phyloP scores from a whole-genome alignment of 2,329 filamentous ascomycete genomes.

The Exophiala oligosperma region DNA sequence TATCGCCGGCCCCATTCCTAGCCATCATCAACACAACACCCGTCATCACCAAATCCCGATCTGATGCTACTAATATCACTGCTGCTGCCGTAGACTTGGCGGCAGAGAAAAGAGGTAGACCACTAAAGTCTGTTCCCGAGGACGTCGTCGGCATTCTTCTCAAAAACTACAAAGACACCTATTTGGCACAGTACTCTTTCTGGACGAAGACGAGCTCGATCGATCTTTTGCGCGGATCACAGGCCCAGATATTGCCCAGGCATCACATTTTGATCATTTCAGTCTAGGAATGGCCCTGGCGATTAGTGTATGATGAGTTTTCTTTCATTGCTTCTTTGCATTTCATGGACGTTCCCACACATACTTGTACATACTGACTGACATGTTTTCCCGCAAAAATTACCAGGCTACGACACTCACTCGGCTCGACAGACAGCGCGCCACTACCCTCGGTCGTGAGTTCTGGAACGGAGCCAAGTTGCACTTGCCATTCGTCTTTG shows the following conservation, averaged over 20 bases:
- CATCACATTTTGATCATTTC: conserved; percentile 1
- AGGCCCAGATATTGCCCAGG: neutral
- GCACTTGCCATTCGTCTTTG: neutral
- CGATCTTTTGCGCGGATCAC: neutral
- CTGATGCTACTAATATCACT: too few species aligned
- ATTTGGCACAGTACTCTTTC: neutral
- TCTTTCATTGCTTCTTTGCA: too few species aligned
- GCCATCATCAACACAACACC: too few species aligned
- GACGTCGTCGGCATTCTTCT: neutral
- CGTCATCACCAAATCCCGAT: too few species aligned
- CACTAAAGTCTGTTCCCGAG: neutral
- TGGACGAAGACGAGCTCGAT: conserved; percentile 1
- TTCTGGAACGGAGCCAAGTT: neutral
- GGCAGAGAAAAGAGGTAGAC: too few species aligned
- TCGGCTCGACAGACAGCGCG: neutral
- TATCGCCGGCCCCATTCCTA: too few species aligned
- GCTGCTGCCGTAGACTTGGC: too few species aligned
- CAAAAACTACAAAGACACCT: conserved; percentile 1
- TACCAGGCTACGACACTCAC: neutral
- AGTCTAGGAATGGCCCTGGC: neutral
- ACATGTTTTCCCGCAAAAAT: neutral
- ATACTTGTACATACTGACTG: too few species aligned
- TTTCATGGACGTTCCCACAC: too few species aligned
- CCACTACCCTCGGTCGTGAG: neutral
- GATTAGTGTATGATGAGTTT: neutral